Evolutionary conservation across 805 yeast genomes (phyloP).

Genomic region (Myxozyma neotropica): DNA sequence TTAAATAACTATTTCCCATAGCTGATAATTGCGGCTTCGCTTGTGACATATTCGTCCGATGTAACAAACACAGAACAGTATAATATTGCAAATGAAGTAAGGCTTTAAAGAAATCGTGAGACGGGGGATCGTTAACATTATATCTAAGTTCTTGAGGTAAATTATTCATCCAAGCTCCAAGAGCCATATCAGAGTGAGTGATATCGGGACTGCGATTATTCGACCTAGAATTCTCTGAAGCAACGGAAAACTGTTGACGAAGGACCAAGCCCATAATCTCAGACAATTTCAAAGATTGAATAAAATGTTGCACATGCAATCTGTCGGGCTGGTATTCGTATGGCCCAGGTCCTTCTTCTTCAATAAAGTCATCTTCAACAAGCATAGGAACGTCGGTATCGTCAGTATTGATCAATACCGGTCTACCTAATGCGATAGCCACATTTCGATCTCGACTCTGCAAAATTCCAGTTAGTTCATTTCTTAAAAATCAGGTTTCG

Average conservation of each 20-base stretch:
- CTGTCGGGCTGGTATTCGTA: constrained; percentile 52
- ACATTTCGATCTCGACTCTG: constrained; percentile 61
- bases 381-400: constrained; percentile 81
- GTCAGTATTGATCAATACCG: constrained; percentile 64
- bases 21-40: constrained; percentile 34
- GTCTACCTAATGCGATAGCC: constrained; percentile 75
- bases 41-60: constrained; percentile 62
- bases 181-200: constrained; percentile 67
- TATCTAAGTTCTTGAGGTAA: constrained; percentile 66
- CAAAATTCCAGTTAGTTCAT: background rate
- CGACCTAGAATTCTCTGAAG: constrained; percentile 55
- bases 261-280: constrained; percentile 72
- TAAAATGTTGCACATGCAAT: constrained; percentile 58
- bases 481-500: too few relatives aligned
- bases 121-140: constrained; percentile 55
- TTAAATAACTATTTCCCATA: constrained; percentile 17
- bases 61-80: constrained; percentile 69
- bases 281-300: constrained; percentile 64
- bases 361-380: constrained; percentile 63
- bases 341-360: constrained; percentile 50
- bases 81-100: constrained; percentile 70
- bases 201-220: constrained; percentile 53
- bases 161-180: constrained; percentile 75
- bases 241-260: constrained; percentile 69
- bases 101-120: constrained; percentile 61